phyloP scores from a whole-genome alignment of 2,329 filamentous ascomycete genomes.

The Ascochyta viciae-villosae region DNA sequence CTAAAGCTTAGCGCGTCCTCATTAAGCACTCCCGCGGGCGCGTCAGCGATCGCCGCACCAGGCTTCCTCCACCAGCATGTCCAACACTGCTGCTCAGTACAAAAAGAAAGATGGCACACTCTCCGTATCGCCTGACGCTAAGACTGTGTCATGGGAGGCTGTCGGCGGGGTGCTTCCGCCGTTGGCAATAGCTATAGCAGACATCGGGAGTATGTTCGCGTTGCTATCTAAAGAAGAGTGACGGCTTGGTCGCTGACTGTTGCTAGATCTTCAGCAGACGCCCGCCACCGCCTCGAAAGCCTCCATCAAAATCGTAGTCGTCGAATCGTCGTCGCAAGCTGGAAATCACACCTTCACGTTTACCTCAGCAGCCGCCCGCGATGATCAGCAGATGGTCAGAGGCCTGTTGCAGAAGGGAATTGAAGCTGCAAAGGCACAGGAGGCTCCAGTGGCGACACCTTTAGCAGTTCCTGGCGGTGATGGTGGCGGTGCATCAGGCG shows the following conservation, averaged over 20 bases:
- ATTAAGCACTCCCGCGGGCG: constrained; percentile 17
- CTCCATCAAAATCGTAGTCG: constrained; percentile 90
- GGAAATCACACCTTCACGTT: constrained; percentile 87
- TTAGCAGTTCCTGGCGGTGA: constrained; percentile 27
- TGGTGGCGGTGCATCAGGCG: constrained; percentile 59
- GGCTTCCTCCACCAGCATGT: constrained; percentile 41
- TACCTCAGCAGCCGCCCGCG: constrained; percentile 78
- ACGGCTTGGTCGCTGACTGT: constrained; percentile 5
- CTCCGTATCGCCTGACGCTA: constrained; percentile 74
- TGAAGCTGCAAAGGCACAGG: constrained; percentile 66
- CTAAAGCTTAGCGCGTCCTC: constrained; percentile 12
- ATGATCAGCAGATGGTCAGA: constrained; percentile 85
- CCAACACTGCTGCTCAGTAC: constrained; percentile 63
- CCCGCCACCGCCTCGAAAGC: constrained; percentile 87
- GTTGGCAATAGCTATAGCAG: constrained; percentile 73
- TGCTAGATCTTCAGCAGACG: constrained; percentile 88
- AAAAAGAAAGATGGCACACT: constrained; percentile 96
- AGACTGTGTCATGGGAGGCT: constrained; percentile 82
- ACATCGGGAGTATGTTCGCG: constrained; percentile 77
- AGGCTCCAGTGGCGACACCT: constrained; percentile 45
- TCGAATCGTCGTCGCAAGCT: constrained; percentile 66
- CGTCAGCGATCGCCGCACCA: constrained; percentile 13
- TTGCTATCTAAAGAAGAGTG: constrained; percentile 7
- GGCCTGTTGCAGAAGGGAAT: constrained; percentile 82
- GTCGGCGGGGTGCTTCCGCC: constrained; percentile 66